A percentile compares a stretch with the other conserved stretches of the same genome.
Evolutionary conservation across 2,329 filamentous ascomycete genomes (phyloP).

Genomic region (Colletotrichum sp.): DNA sequence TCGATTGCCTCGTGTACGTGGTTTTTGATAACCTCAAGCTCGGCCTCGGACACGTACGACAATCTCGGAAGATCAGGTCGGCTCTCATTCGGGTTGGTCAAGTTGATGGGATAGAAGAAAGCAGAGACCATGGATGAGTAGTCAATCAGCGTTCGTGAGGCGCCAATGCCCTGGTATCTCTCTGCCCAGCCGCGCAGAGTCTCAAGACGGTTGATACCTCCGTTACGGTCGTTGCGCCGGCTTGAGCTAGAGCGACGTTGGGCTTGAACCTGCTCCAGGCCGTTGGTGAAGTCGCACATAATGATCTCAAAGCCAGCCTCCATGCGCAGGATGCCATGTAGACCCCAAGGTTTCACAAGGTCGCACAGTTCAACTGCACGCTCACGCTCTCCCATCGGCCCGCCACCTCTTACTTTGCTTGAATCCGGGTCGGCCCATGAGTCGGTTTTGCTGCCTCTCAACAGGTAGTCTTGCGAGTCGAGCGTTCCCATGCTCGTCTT

Average conservation of each 20-base stretch:
- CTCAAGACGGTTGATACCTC: slow-evolving; percentile 33
- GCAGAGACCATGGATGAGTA: slow-evolving; percentile 47
- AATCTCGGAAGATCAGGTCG: slow-evolving; percentile 38
- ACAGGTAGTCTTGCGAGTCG: slow-evolving; percentile 56
- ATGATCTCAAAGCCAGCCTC: slow-evolving; percentile 71
- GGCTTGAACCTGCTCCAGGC: slow-evolving; percentile 34
- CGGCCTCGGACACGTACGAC: slow-evolving; percentile 27
- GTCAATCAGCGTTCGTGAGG: slow-evolving; percentile 36
- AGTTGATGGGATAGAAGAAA: slow-evolving; percentile 44
- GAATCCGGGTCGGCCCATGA: background rate
- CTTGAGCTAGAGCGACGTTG: slow-evolving; percentile 22
- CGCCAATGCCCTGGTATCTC: slow-evolving; percentile 39
- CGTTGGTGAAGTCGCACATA: slow-evolving; percentile 58
- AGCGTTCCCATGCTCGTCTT: slow-evolving; percentile 60
- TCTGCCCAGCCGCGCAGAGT: slow-evolving; percentile 35
- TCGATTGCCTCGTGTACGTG: slow-evolving; percentile 51
- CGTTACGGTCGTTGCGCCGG: background rate
- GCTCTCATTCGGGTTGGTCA: slow-evolving; percentile 35
- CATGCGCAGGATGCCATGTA: slow-evolving; percentile 66
- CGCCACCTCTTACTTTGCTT: slow-evolving; percentile 25
- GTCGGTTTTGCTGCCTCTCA: slow-evolving; percentile 25
- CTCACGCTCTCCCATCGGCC: slow-evolving; percentile 42
- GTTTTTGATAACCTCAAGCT: slow-evolving; percentile 39
- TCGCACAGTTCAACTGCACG: slow-evolving; percentile 58
- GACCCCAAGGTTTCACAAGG: slow-evolving; percentile 50